Evolutionary conservation across 164 flowering plant species (phyloP).

Genomic region (Sedum album): DNA sequence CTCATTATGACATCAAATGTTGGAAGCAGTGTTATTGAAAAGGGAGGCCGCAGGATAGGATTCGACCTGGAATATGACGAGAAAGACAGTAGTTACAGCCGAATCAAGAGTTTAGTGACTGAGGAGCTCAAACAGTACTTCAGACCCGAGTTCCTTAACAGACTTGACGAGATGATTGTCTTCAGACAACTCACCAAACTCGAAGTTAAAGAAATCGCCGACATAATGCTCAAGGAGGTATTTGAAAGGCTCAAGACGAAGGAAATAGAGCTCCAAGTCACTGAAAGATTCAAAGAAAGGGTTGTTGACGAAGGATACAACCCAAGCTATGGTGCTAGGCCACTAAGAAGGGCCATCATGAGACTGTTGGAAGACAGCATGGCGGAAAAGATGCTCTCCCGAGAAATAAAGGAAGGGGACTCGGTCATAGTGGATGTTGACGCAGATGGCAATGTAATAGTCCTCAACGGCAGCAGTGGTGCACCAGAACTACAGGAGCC

Average conservation of each 20-base stretch:
- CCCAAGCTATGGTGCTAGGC: slow-evolving; percentile 88
- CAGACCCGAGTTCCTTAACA: slow-evolving; percentile 78
- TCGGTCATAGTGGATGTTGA: slow-evolving; percentile 81
- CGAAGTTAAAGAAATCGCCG: slow-evolving; percentile 77
- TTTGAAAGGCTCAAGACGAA: slow-evolving; percentile 49
- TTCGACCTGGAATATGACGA: slow-evolving; percentile 66
- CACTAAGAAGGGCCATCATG: slow-evolving; percentile 81
- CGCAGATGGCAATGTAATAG: slow-evolving; percentile 59
- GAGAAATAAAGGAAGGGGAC: slow-evolving; percentile 82
- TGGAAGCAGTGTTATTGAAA: slow-evolving; percentile 78
- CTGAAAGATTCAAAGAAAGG: slow-evolving; percentile 64
- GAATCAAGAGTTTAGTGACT: slow-evolving; percentile 70
- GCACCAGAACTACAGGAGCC: slow-evolving; percentile 25
- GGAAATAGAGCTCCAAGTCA: slow-evolving; percentile 71
- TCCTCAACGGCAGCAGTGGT: slow-evolving; percentile 59
- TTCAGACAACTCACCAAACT: slow-evolving; percentile 74
- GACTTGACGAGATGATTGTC: slow-evolving; percentile 87
- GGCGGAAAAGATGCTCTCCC: slow-evolving; percentile 80
- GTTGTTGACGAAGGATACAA: slow-evolving; percentile 82
- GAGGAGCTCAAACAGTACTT: slow-evolving; percentile 78
- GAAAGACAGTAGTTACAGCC: slow-evolving; percentile 73
- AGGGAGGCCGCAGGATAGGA: slow-evolving; percentile 63
- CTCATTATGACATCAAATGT: slow-evolving; percentile 87
- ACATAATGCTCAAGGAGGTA: slow-evolving; percentile 78
- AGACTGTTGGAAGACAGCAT: slow-evolving; percentile 76